Evolutionary conservation across 768 basidiomycete species (phyloP), one percentile per base, ranked within the genome.

Genomic region (Lactarius akahatsu): DNA sequence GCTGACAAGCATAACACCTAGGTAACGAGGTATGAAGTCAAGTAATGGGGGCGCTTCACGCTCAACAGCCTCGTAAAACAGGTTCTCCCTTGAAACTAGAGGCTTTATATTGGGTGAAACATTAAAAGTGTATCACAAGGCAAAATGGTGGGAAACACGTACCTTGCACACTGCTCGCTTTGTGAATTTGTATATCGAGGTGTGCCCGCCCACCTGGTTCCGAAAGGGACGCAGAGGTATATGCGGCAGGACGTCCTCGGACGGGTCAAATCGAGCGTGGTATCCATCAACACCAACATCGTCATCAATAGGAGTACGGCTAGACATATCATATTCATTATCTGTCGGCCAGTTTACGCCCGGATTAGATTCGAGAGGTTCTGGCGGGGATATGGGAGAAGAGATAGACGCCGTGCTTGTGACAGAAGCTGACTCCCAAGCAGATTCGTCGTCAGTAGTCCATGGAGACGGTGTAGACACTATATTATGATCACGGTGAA

Each of bases 151-250:
- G 15, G 11, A 50, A 32, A 52, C 40, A 76, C 90, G 73, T 72
- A 97, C 96, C 88, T 99, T 99, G 82, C 97, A 99, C 18, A 99
- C 95, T 9, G 97, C 96, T 70, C 95, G 85, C 73, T 94, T 94
- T 4, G 96, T 98, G 71, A 99, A 98, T 74, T 96, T 95, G 78
- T 98, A 98, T 72, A 99, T 97, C 64, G 94, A 91, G 70, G 86
- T 93, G 75, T 99, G 97, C 3, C 97, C 97, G 50, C 97, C 97
- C 36, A 99, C 97, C 78, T 98, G 96, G 72, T 99, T 97, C 58
- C 92, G 88, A 78, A 98, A 99, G 6, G 97, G 97, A 57, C 91
- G 87, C 9, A 99, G 80, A 40, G 96, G 96, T 57, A 99, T 94
- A 65, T 95, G 92, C 1, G 91, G 92, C 54, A 93, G 78, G 66